A percentile compares a stretch with the other conserved stretches of the same genome.
These are phyloP conservation scores for Exophiala sp. DNA, from an alignment of 2,329 filamentous ascomycete species.

Conservation along the genomic window DNA sequence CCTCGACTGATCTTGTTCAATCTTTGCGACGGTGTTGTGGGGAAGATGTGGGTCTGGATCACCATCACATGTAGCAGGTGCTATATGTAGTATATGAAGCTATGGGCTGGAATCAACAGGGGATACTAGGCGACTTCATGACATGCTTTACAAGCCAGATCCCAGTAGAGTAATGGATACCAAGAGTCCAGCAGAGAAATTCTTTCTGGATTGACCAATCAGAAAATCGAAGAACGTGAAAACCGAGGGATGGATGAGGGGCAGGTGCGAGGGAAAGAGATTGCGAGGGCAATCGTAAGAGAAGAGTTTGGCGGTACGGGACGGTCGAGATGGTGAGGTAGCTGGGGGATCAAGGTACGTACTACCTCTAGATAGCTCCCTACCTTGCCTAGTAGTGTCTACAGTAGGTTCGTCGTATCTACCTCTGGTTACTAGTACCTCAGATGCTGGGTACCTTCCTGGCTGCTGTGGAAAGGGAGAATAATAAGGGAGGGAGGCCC, in stretches of 20 bases:
- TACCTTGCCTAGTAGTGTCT: too few species aligned
- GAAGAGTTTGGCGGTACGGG: conserved; percentile 14
- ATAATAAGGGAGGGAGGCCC: not conserved
- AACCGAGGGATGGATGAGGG: not conserved
- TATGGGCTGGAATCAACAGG: conserved; percentile 5
- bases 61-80: conserved; percentile 1
- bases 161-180: not conserved
- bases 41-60: conserved; percentile 4
- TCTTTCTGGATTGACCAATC: conserved; percentile 8
- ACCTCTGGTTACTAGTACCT: too few species aligned
- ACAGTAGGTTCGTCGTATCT: too few species aligned
- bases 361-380: too few species aligned
- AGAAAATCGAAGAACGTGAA: conserved; percentile 8
- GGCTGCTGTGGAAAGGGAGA: not conserved
- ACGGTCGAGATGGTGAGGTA: too few species aligned
- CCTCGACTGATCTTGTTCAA: not conserved
- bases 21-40: conserved; percentile 11
- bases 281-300: not conserved
- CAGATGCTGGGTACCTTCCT: conserved; percentile 9
- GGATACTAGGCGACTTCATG: not conserved
- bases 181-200: not conserved
- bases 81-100: not conserved
- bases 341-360: too few species aligned
- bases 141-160: not conserved
- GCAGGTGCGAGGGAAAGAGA: conserved; percentile 14